Evolutionary conservation across 176 grass and related monocot species (phyloP), one percentile per base, ranked within the genome.

Genomic region (Cocos nucifera): DNA sequence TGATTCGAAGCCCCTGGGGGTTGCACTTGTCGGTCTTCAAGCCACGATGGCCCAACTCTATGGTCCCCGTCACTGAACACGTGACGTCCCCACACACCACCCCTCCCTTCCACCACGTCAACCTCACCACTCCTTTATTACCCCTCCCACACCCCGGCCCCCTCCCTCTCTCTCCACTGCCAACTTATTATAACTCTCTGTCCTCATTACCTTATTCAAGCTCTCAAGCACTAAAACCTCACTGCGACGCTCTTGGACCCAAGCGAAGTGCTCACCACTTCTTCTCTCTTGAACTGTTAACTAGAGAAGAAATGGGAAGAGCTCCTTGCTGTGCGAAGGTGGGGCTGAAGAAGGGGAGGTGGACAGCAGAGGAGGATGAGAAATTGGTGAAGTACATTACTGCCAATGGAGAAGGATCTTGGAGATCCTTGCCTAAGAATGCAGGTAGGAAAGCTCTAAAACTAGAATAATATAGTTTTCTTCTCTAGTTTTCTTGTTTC

Each of bases 381-480:
- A 73, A 73, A n/a, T 56, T 83, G 20, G 18, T 44, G 17, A 65
- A 73, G 58, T 74, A 74, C 44, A 73, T 83, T 23, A 23, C 56
- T 21, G 26, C 17, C 6, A 65, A 83, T 39, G 80, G 80, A 2
- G 74, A 83, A 74, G 80, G 80, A 2, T 83, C 74, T 16, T 83
- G 80, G 80, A 74, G 80, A 59, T 78, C 74, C 4, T 63, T 83
- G 12, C 80, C 80, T 15, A 83, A 78, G 71, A 78, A 83, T 73
- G 80, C 80, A 25, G 80, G 80, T 79, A 59, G n/a, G 2, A 15
- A 15, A 54, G 16, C 10, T 44, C 14, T 9, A 23, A 10, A 4
- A 5, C 7, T 21, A 3, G 30, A 56, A 64, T 3, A n/a, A 21
- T 7, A 44, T 22, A 52, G 15, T 15, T 50, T 59, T 21, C n/a